Conservation (phyloP, 495 filamentous ascomycete genomes). For the Immersiella caudata region DNA sequence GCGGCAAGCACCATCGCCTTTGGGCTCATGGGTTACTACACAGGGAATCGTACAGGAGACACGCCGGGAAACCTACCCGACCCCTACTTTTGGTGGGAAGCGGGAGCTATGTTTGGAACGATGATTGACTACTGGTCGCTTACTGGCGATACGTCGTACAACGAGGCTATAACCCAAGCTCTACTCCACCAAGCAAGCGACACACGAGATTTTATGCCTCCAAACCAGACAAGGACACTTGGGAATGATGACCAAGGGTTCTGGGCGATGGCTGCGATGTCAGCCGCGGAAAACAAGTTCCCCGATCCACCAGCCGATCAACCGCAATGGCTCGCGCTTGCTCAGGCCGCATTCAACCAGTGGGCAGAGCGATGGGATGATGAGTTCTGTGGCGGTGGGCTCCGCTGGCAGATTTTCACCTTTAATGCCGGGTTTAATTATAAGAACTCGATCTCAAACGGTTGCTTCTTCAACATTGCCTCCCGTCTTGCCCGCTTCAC, state of each 20-base stretch:
- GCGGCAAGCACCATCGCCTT: constrained; percentile 50
- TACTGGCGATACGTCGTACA: constrained; percentile 75
- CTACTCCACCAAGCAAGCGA: constrained; percentile 71
- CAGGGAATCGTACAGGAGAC: constrained; percentile 70
- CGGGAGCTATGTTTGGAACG: constrained; percentile 73
- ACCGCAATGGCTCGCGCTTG: constrained; percentile 77
- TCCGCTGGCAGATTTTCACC: constrained; percentile 83
- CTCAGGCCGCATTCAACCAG: constrained; percentile 77
- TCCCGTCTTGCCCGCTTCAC: constrained; percentile 74
- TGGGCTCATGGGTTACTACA: constrained; percentile 62
- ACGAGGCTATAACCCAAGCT: constrained; percentile 66
- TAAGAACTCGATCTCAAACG: constrained; percentile 80
- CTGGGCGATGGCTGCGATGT: constrained; percentile 82
- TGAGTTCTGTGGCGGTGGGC: constrained; percentile 69
- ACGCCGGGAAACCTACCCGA: constrained; percentile 71
- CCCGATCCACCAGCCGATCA: constrained; percentile 63
- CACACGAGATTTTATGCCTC: constrained; percentile 73
- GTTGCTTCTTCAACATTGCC: constrained; percentile 81
- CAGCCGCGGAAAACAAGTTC: constrained; percentile 77
- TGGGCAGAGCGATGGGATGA: constrained; percentile 71
- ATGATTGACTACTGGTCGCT: constrained; percentile 84
- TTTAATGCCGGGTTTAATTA: constrained; percentile 81
- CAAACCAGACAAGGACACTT: constrained; percentile 73
- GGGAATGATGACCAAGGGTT: constrained; percentile 90
- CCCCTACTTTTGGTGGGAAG: constrained; percentile 84